Conservation (phyloP, 2,329 filamentous ascomycete species). For the Chrysoporthe puriensis region DNA sequence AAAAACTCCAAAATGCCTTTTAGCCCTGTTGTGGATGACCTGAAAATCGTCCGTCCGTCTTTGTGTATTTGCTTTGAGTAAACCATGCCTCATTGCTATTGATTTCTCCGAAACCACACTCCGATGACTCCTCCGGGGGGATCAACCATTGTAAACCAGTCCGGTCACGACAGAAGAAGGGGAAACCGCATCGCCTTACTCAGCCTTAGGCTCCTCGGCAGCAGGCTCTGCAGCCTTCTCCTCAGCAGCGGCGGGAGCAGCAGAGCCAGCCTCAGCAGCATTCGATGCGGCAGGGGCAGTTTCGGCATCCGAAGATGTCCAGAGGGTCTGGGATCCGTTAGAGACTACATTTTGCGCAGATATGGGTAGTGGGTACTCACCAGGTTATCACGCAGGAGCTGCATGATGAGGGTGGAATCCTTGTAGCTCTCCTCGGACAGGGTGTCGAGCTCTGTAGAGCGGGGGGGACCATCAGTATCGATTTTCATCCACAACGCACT, state of each 20-base stretch:
- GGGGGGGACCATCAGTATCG: constrained; percentile 17
- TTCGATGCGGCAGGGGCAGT: constrained; percentile 61
- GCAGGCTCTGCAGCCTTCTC: constrained; percentile 57
- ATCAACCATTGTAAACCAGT: constrained; percentile 49
- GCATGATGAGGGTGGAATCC: constrained; percentile 98
- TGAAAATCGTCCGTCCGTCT: constrained; percentile 39
- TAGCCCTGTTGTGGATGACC: constrained; percentile 46
- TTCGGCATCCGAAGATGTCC: constrained; percentile 98
- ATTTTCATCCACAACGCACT: background rate
- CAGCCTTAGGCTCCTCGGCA: constrained; percentile 71
- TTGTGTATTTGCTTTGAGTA: constrained; percentile 53
- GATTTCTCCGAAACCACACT: constrained; percentile 62
- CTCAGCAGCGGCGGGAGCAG: constrained; percentile 53
- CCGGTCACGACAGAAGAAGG: constrained; percentile 45
- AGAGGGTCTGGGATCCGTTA: constrained; percentile 75
- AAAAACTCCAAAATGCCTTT: constrained; percentile 51
- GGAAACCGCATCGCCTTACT: constrained; percentile 51
- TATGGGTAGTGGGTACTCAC: constrained; percentile 52
- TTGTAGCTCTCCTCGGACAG: constrained; percentile 99
- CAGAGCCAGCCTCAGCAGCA: constrained; percentile 47
- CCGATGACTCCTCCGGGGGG: constrained; percentile 60
- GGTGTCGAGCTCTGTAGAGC: constrained; percentile 80
- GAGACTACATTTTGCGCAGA: constrained; percentile 25
- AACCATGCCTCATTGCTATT: constrained; percentile 52
- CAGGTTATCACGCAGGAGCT: constrained; percentile 95